Percentiles rank a stretch among this genome's conserved stretches.
Conservation (phyloP, 208 protist genomes). For the Vickermania spadyakhi region DNA sequence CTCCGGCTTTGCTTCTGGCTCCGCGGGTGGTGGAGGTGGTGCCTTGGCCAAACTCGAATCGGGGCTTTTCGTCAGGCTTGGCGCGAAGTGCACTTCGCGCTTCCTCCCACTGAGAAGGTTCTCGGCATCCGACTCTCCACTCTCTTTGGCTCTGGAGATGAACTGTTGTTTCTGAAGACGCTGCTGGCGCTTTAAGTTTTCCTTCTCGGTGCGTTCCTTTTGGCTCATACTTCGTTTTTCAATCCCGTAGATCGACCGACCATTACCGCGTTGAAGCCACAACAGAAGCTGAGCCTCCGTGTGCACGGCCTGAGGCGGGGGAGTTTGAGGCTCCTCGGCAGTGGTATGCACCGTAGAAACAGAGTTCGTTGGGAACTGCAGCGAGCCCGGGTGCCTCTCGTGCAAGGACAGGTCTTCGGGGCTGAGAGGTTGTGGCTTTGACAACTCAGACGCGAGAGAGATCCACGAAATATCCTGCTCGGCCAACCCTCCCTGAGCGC, state of each 20-base stretch:
- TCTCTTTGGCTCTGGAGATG: neutral
- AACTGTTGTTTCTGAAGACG: neutral
- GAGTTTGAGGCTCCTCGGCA: neutral
- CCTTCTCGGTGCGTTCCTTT: neutral
- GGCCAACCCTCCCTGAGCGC: neutral
- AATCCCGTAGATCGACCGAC: constrained; percentile 17
- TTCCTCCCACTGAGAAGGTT: neutral
- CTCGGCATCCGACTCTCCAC: neutral
- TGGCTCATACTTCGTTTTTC: constrained; percentile 1
- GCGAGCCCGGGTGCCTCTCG: neutral
- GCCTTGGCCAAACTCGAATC: neutral
- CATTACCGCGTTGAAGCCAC: constrained; percentile 18
- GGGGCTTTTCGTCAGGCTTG: neutral
- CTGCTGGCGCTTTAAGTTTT: neutral
- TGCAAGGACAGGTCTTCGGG: neutral
- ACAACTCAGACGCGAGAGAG: neutral
- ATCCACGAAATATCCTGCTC: neutral
- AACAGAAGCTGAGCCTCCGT: constrained; percentile 1
- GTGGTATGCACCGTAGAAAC: neutral
- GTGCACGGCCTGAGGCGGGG: neutral
- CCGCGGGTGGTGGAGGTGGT: neutral
- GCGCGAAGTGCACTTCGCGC: neutral
- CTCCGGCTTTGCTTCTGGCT: neutral
- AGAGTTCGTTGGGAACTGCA: neutral
- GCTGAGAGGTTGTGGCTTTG: neutral